Evolutionary conservation across 2,329 filamentous ascomycete species (phyloP).

Genomic region (Diaporthe batatas): DNA sequence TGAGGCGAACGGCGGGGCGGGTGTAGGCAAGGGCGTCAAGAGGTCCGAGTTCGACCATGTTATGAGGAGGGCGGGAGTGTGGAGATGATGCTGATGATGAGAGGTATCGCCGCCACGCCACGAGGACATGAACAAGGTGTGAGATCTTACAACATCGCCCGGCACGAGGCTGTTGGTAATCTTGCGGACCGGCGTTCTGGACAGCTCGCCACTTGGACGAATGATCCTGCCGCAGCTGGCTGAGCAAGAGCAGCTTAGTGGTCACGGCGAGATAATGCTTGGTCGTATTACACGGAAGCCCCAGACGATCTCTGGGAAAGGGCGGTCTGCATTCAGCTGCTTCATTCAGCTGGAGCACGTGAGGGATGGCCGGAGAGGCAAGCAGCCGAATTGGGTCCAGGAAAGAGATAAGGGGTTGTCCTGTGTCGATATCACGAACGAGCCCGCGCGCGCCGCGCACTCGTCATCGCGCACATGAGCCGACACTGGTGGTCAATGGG

Average conservation of each 20-base stretch:
- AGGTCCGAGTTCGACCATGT: conserved; percentile 87
- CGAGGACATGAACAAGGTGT: neutral
- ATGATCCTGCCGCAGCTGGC: neutral
- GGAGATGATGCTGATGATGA: conserved; percentile 72
- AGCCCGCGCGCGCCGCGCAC: neutral
- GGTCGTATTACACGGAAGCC: neutral
- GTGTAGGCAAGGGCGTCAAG: conserved; percentile 77
- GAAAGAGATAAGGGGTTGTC: neutral
- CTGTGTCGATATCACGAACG: neutral
- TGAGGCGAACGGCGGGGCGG: conserved; percentile 88
- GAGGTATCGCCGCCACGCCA: no score
- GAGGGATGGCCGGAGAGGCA: neutral
- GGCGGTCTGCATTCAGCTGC: neutral
- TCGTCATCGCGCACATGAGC: no score
- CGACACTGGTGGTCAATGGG: neutral
- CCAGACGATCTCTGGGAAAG: neutral
- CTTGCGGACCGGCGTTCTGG: neutral
- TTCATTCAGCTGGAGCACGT: neutral
- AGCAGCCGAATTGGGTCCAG: neutral
- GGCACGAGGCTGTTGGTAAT: neutral
- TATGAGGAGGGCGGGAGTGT: conserved; percentile 86
- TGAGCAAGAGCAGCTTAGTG: neutral
- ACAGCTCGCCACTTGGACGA: neutral
- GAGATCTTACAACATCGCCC: neutral
- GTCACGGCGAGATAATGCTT: neutral